phyloP scores from a whole-genome alignment of 2,329 filamentous ascomycete species.

The Trichoderma simmonsii region DNA sequence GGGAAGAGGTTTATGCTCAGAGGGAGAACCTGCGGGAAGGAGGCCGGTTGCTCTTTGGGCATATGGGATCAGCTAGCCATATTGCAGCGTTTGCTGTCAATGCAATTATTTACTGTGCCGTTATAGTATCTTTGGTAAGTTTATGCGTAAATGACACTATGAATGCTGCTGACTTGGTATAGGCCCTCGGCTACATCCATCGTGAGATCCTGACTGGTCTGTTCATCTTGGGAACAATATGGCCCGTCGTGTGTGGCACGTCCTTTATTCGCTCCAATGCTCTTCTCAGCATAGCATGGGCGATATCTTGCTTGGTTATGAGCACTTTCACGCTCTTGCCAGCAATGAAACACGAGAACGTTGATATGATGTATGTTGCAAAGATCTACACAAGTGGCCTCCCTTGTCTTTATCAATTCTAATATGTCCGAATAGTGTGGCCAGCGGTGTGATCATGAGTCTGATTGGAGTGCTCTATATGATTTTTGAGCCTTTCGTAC shows the following conservation, averaged over 20 bases:
- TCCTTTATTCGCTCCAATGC: slow-evolving; percentile 67
- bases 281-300: slow-evolving; percentile 67
- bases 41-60: slow-evolving; percentile 63
- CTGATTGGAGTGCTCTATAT: slow-evolving; percentile 74
- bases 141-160: background rate
- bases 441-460: slow-evolving; percentile 77
- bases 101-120: slow-evolving; percentile 62
- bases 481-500: slow-evolving; percentile 65
- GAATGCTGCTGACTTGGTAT: background rate
- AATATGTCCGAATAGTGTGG: slow-evolving; percentile 48
- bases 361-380: slow-evolving; percentile 65
- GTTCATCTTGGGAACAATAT: slow-evolving; percentile 72
- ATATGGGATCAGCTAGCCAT: slow-evolving; percentile 60
- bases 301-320: slow-evolving; percentile 74
- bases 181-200: slow-evolving; percentile 90
- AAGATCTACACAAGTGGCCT: background rate
- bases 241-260: slow-evolving; percentile 72
- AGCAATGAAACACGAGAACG: slow-evolving; percentile 78
- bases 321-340: slow-evolving; percentile 86
- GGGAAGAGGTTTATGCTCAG: slow-evolving; percentile 89
- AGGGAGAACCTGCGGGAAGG: slow-evolving; percentile 68
- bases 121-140: slow-evolving; percentile 75
- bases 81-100: slow-evolving; percentile 62
- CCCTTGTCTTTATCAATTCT: slow-evolving; percentile 3
- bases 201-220: slow-evolving; percentile 81